Conservation (phyloP, 202 grass and related monocot genomes). For the Zizania palustris region DNA sequence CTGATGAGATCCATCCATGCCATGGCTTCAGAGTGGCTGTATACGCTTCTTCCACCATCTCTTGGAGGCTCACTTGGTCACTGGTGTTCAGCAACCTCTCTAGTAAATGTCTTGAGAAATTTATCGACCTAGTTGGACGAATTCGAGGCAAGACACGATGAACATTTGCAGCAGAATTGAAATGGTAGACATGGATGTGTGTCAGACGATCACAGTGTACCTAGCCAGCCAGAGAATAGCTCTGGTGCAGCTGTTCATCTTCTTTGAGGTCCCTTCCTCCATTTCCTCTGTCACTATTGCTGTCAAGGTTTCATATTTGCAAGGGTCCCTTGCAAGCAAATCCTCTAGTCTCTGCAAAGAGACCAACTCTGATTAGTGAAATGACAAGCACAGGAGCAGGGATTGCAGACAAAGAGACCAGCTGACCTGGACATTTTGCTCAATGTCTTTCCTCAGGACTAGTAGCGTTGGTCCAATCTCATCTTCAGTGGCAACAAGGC, state of each 20-base stretch:
- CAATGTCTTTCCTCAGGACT: slow-evolving; percentile 79
- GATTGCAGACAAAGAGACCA: slow-evolving; percentile 18
- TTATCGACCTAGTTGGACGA: slow-evolving; percentile 58
- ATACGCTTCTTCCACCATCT: slow-evolving; percentile 81
- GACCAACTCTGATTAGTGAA: neutral
- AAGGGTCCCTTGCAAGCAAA: slow-evolving; percentile 51
- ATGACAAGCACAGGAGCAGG: neutral
- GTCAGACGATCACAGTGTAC: slow-evolving; percentile 24
- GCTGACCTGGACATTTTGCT: slow-evolving; percentile 76
- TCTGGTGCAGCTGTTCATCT: slow-evolving; percentile 72
- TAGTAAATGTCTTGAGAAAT: slow-evolving; percentile 64
- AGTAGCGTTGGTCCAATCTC: slow-evolving; percentile 83
- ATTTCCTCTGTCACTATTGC: slow-evolving; percentile 65
- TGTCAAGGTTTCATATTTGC: slow-evolving; percentile 52
- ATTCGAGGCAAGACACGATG: neutral
- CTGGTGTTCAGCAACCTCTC: slow-evolving; percentile 53
- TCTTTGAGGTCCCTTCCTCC: slow-evolving; percentile 57
- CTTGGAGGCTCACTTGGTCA: slow-evolving; percentile 44
- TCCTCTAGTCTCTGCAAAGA: slow-evolving; percentile 66
- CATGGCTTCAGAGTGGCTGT: slow-evolving; percentile 65
- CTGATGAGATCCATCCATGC: slow-evolving; percentile 89
- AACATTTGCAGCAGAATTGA: slow-evolving; percentile 4
- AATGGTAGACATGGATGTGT: neutral
- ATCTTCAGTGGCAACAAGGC: slow-evolving; percentile 49
- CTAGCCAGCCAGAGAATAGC: slow-evolving; percentile 78